Evolutionary conservation across 345 rosid species (phyloP).

Genomic region (Corchorus capsularis): DNA sequence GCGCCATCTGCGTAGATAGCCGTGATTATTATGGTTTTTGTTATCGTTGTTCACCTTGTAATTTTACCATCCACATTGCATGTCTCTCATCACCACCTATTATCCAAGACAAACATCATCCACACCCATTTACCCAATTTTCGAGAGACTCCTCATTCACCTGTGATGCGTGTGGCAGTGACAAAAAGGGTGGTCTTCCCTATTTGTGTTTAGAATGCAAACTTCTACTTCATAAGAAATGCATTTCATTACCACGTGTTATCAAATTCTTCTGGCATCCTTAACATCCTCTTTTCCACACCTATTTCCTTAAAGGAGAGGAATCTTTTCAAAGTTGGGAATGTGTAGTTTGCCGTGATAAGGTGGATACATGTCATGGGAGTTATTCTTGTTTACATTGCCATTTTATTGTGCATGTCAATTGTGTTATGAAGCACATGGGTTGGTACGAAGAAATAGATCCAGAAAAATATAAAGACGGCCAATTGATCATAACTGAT

Average conservation of each 20-base stretch:
- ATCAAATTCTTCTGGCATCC: constrained; percentile 18
- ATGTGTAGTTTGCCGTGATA: constrained; percentile 16
- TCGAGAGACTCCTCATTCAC: too few species aligned
- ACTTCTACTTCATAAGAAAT: constrained; percentile 6
- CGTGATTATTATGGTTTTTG: fast-evolving
- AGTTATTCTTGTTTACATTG: too few species aligned
- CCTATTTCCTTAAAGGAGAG: neutral
- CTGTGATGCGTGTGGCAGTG: too few species aligned
- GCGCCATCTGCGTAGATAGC: neutral
- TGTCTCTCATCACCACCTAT: too few species aligned
- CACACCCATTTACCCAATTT: neutral
- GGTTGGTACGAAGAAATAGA: constrained; percentile 22
- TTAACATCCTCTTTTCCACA: constrained; percentile 10
- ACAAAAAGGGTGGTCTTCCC: neutral
- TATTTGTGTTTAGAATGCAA: constrained; percentile 7
- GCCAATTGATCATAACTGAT: too few species aligned
- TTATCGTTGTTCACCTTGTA: too few species aligned
- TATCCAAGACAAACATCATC: too few species aligned
- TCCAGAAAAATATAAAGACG: neutral
- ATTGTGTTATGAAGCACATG: constrained; percentile 14
- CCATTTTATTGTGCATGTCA: too few species aligned
- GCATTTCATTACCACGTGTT: neutral
- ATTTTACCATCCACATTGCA: too few species aligned
- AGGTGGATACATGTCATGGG: neutral
- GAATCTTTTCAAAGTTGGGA: neutral